These are phyloP conservation scores for Teunomyces gatunensis DNA, from an alignment of 805 yeast species.

Conservation along the genomic window DNA sequence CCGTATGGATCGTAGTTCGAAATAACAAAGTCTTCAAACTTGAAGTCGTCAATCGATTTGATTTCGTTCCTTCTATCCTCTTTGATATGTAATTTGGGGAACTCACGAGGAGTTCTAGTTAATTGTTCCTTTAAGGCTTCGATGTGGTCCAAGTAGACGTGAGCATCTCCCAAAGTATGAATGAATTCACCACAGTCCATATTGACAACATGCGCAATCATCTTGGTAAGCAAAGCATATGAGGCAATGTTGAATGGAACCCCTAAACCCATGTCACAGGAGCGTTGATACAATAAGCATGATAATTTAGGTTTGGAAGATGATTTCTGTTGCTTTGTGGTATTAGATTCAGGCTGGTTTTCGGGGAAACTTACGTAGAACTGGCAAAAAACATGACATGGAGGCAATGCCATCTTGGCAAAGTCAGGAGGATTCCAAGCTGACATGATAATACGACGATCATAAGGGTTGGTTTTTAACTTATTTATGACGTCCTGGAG, in stretches of 20 bases:
- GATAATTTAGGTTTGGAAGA: constrained; percentile 62
- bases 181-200: constrained; percentile 95
- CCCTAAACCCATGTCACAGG: constrained; percentile 99
- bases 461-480: constrained; percentile 85
- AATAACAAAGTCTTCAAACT: constrained; percentile 83
- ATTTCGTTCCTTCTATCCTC: constrained; percentile 50
- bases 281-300: constrained; percentile 89
- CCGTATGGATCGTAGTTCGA: constrained; percentile 76
- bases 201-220: constrained; percentile 94
- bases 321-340: background rate
- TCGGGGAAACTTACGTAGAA: constrained; percentile 87
- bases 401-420: constrained; percentile 93
- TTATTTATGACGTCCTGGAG: constrained; percentile 74
- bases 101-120: constrained; percentile 66
- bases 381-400: constrained; percentile 96
- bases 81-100: constrained; percentile 75
- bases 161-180: constrained; percentile 96
- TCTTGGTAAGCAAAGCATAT: constrained; percentile 84
- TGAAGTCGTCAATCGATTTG: constrained; percentile 78
- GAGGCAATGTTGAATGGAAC: constrained; percentile 98
- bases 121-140: constrained; percentile 86
- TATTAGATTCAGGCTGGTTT: constrained; percentile 14
- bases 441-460: constrained; percentile 87
- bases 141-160: constrained; percentile 88
- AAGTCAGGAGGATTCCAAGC: constrained; percentile 99